These are phyloP conservation scores for Monosporozyma aerobia DNA, from an alignment of 805 yeast species.

Conservation along the genomic window DNA sequence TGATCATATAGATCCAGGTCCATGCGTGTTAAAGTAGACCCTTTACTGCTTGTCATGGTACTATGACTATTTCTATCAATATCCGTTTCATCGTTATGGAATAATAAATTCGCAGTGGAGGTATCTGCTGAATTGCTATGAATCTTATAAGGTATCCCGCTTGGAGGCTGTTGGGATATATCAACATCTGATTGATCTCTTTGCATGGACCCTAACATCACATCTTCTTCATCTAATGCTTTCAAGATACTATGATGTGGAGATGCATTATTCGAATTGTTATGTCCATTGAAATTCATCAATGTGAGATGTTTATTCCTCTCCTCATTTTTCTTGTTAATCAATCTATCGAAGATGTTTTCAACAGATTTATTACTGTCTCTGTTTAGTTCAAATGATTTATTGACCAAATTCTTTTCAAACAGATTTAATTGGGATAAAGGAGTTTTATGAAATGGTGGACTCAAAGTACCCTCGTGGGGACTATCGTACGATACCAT, in stretches of 20 bases:
- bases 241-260: slow-evolving; percentile 1
- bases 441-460: background rate
- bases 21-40: slow-evolving; percentile 1
- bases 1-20: slow-evolving; percentile 6
- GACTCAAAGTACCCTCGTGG: background rate
- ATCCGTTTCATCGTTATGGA: background rate
- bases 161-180: background rate
- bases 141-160: background rate
- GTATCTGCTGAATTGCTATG: background rate
- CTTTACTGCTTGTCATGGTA: background rate
- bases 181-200: background rate
- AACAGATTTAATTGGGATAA: slow-evolving; percentile 9
- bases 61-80: slow-evolving; percentile 3
- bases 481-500: background rate
- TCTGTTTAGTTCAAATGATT: slow-evolving; percentile 24
- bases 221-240: slow-evolving; percentile 25
- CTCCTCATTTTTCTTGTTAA: slow-evolving; percentile 5
- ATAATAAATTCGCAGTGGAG: background rate
- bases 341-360: slow-evolving; percentile 8
- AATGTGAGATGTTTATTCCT: slow-evolving; percentile 9
- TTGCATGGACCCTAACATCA: slow-evolving; percentile 18
- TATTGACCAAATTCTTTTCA: slow-evolving; percentile 21
- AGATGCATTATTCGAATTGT: background rate
- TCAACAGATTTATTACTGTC: background rate
- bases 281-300: slow-evolving; percentile 3